phyloP scores from a whole-genome alignment of 73 alveolate genomes.

The Blepharisma japonicum region DNA sequence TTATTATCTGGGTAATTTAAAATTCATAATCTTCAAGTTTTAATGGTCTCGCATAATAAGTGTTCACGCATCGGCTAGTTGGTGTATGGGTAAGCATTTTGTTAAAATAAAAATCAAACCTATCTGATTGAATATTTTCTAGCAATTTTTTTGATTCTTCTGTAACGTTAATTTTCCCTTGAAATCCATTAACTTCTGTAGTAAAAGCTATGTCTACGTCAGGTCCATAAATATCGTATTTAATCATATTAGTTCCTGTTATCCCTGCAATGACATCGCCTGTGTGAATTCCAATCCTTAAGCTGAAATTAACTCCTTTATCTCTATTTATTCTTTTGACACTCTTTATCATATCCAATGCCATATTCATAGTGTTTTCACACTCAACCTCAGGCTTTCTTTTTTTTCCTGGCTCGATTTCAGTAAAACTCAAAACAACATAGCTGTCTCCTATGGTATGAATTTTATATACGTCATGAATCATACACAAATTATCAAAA shows the following conservation, averaged over 20 bases:
- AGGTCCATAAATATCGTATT: conserved; percentile 58
- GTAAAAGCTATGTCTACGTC: conserved; percentile 53
- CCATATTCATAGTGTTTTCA: conserved; percentile 85
- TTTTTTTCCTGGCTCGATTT: conserved; percentile 44
- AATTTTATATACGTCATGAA: conserved; percentile 84
- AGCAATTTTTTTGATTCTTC: conserved; percentile 36
- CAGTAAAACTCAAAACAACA: conserved; percentile 91
- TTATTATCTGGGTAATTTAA: background rate
- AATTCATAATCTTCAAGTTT: background rate
- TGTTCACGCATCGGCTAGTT: background rate
- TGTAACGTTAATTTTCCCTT: conserved; percentile 41
- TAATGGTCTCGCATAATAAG: background rate
- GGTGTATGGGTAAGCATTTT: conserved; percentile 11
- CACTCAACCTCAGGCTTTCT: conserved; percentile 94
- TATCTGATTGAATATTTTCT: conserved; percentile 34
- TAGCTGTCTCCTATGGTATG: conserved; percentile 97
- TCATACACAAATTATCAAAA: conserved; percentile 87
- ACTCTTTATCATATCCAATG: conserved; percentile 89
- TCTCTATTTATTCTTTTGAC: conserved; percentile 87
- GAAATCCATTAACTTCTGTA: conserved; percentile 52
- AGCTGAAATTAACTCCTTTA: conserved; percentile 66
- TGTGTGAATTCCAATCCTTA: conserved; percentile 94
- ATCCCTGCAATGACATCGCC: conserved; percentile 63
- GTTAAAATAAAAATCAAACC: conserved; percentile 32
- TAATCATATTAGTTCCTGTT: conserved; percentile 52